Percentiles rank a stretch among this genome's conserved stretches.
Evolutionary conservation across 2,329 filamentous ascomycete species (phyloP).

Genomic region (Diaporthe citri): DNA sequence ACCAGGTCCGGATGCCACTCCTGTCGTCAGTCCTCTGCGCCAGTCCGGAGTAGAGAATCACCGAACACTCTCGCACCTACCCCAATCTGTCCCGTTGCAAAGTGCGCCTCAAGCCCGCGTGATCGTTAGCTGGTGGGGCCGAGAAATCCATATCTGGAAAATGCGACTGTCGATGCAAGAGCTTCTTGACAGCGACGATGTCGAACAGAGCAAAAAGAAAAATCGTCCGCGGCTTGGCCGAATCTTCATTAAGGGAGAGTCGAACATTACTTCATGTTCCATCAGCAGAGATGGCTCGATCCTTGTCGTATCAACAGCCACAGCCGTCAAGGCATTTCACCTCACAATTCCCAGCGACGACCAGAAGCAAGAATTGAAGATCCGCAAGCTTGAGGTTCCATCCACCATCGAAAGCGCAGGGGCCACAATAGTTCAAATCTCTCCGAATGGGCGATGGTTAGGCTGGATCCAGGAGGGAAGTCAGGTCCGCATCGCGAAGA

Average conservation of each 20-base stretch:
- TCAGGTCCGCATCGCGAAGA: conserved; percentile 65
- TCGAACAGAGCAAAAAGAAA: conserved; percentile 58
- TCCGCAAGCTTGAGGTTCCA: conserved; percentile 78
- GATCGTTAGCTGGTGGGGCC: conserved; percentile 92
- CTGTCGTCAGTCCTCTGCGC: conserved; percentile 83
- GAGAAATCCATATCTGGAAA: conserved; percentile 87
- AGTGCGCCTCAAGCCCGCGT: conserved; percentile 81
- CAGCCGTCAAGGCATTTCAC: conserved; percentile 82
- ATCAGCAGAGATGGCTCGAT: conserved; percentile 80
- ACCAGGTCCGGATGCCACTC: conserved; percentile 85
- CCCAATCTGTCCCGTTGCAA: conserved; percentile 79
- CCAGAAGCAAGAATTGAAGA: conserved; percentile 71
- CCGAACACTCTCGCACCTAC: conserved; percentile 84
- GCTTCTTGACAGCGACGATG: conserved; percentile 58
- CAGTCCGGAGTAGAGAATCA: conserved; percentile 85
- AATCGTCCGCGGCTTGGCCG: conserved; percentile 77
- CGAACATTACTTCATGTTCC: conserved; percentile 79
- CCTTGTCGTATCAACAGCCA: conserved; percentile 77
- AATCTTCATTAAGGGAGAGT: conserved; percentile 78
- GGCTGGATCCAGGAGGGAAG: conserved; percentile 73
- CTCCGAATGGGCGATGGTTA: conserved; percentile 78
- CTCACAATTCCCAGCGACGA: conserved; percentile 64
- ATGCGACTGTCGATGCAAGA: conserved; percentile 61
- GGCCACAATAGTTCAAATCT: conserved; percentile 77
- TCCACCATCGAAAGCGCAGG: conserved; percentile 69